Conservation (phyloP, 2,329 filamentous ascomycete species). For the Fusarium sp. region DNA sequence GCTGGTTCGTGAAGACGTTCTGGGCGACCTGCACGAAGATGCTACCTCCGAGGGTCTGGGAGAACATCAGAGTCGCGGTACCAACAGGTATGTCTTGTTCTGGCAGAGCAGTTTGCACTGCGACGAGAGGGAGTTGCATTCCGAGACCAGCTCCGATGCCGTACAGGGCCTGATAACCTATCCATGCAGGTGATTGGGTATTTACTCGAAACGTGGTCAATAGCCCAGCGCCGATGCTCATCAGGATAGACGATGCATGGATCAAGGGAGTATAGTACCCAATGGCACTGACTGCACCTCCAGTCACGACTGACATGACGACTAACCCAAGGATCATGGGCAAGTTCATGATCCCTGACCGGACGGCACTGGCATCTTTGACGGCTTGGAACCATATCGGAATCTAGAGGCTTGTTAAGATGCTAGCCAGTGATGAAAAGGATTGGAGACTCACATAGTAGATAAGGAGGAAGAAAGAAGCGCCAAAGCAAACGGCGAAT, state of each 20-base stretch:
- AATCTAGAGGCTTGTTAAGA: background rate
- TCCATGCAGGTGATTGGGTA: background rate
- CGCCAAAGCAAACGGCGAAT: conserved; percentile 54
- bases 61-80: background rate
- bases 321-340: conserved; percentile 5
- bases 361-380: background rate
- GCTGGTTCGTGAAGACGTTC: background rate
- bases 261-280: background rate
- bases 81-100: background rate
- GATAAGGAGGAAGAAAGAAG: conserved; percentile 54
- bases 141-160: background rate
- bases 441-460: conserved; percentile 46
- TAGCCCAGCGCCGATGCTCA: background rate
- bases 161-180: background rate
- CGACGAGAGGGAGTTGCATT: background rate
- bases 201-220: background rate
- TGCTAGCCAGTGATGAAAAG: background rate
- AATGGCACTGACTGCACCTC: background rate
- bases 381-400: conserved; percentile 13
- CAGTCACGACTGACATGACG: background rate
- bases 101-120: background rate
- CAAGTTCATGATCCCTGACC: conserved; percentile 4
- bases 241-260: background rate
- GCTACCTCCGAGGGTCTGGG: background rate
- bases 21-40: background rate